A percentile compares a stretch with the other conserved stretches of the same genome.
Conservation (phyloP, 495 filamentous ascomycete genomes). For the Penicillium pancosmium region DNA sequence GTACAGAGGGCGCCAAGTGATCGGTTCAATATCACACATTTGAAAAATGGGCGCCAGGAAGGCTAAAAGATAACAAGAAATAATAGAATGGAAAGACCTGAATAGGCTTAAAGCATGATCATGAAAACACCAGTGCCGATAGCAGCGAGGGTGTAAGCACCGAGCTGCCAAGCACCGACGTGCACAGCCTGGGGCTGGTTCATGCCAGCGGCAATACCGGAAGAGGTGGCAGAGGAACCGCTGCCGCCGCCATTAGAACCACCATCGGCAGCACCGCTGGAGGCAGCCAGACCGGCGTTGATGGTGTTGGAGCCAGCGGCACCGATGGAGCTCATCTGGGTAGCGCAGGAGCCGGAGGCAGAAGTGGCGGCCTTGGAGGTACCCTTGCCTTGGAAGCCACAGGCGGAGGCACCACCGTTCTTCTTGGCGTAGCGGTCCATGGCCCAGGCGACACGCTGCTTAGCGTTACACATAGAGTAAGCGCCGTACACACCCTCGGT, state of each 20-base stretch:
- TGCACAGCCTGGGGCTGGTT: slow-evolving; percentile 57
- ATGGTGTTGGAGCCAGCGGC: slow-evolving; percentile 69
- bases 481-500: slow-evolving; percentile 78
- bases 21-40: not conserved
- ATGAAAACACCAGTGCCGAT: slow-evolving; percentile 71
- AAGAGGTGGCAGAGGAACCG: slow-evolving; percentile 38
- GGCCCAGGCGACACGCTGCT: slow-evolving; percentile 78
- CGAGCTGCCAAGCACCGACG: slow-evolving; percentile 65
- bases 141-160: slow-evolving; percentile 69
- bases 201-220: slow-evolving; percentile 42
- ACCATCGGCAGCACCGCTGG: slow-evolving; percentile 32
- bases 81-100: slow-evolving; percentile 5
- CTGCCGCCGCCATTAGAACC: slow-evolving; percentile 34
- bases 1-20: slow-evolving; percentile 1
- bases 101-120: slow-evolving; percentile 67
- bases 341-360: slow-evolving; percentile 53
- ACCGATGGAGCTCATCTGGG: slow-evolving; percentile 58
- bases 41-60: not conserved
- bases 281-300: slow-evolving; percentile 39
- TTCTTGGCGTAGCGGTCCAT: slow-evolving; percentile 80
- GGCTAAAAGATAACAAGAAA: slow-evolving; percentile 6
- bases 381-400: slow-evolving; percentile 75
- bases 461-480: slow-evolving; percentile 83
- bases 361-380: slow-evolving; percentile 46
- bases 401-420: slow-evolving; percentile 51